A percentile compares a stretch with the other conserved stretches of the same genome.
Evolutionary conservation across 805 yeast genomes (phyloP).

Genomic region (Candida broadrunensis): DNA sequence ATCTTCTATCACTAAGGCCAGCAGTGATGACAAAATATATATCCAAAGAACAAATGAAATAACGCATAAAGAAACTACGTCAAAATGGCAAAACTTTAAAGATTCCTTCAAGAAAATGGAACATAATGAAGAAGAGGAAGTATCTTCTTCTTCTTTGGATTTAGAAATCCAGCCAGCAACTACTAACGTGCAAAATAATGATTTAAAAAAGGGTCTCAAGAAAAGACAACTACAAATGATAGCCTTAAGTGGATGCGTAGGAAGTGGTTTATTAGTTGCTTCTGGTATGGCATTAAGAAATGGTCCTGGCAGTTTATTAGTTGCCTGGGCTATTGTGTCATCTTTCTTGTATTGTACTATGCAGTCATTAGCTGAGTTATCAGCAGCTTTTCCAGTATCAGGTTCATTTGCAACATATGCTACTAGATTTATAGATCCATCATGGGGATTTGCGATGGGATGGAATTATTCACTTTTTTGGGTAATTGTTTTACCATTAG

Average conservation of each 20-base stretch:
- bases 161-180: background rate
- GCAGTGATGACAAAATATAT: background rate
- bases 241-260: conserved; percentile 42
- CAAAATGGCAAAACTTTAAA: conserved; percentile 21
- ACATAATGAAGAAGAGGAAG: conserved; percentile 8
- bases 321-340: conserved; percentile 38
- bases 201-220: conserved; percentile 21
- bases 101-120: conserved; percentile 30
- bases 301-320: conserved; percentile 30
- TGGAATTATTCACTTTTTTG: conserved; percentile 44
- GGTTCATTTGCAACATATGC: conserved; percentile 43
- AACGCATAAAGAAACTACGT: background rate
- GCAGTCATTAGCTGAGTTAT: conserved; percentile 41
- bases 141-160: conserved; percentile 4
- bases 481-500: conserved; percentile 43
- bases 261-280: conserved; percentile 40
- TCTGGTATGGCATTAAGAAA: conserved; percentile 33
- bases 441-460: conserved; percentile 45
- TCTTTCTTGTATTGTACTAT: conserved; percentile 39
- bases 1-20: background rate
- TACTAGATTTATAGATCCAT: conserved; percentile 39
- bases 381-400: conserved; percentile 35
- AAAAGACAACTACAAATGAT: conserved; percentile 36
- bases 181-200: background rate
- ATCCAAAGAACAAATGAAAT: background rate